Evolutionary conservation across 2,329 filamentous ascomycete genomes (phyloP).

Genomic region (Parasarocladium wereldwijsianum): DNA sequence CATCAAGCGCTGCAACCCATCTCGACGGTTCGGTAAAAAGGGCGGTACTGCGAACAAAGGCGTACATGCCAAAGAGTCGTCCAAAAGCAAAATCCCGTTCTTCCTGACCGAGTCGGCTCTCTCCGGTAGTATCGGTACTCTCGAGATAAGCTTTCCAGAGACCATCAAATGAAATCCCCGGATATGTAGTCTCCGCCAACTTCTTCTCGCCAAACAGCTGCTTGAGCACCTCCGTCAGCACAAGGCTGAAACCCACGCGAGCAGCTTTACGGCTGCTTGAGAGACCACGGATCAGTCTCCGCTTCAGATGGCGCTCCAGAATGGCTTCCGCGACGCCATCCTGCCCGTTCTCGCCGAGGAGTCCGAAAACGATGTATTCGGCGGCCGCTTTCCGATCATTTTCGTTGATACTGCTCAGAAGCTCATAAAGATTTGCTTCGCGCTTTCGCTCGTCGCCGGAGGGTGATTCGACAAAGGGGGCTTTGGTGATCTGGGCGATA

Average conservation of each 20-base stretch:
- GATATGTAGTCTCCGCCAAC: conserved; percentile 30
- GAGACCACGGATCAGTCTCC: conserved; percentile 69
- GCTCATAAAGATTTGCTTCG: conserved; percentile 45
- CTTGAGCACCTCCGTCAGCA: conserved; percentile 65
- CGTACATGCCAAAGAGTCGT: conserved; percentile 73
- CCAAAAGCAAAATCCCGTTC: conserved; percentile 77
- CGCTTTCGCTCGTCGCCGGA: conserved; percentile 38
- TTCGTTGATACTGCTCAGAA: conserved; percentile 44
- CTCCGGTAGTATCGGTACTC: conserved; percentile 38
- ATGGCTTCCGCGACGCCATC: conserved; percentile 35
- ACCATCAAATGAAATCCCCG: conserved; percentile 39
- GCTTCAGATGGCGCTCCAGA: conserved; percentile 43
- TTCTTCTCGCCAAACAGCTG: conserved; percentile 47
- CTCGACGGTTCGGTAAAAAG: conserved; percentile 45
- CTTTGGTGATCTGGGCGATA: conserved; percentile 10
- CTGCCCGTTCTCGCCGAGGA: conserved; percentile 31
- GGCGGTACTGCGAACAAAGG: conserved; percentile 66
- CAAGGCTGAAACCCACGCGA: conserved; percentile 76
- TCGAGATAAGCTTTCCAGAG: conserved; percentile 37
- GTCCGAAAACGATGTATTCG: conserved; percentile 39
- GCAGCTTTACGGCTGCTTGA: conserved; percentile 84
- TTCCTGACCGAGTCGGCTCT: conserved; percentile 53
- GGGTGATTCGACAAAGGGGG: conserved; percentile 35
- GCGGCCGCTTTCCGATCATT: conserved; percentile 42
- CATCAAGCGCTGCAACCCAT: conserved; percentile 55